Conservation (phyloP, 2,329 filamentous ascomycete species). For the Penicillium sp. region DNA sequence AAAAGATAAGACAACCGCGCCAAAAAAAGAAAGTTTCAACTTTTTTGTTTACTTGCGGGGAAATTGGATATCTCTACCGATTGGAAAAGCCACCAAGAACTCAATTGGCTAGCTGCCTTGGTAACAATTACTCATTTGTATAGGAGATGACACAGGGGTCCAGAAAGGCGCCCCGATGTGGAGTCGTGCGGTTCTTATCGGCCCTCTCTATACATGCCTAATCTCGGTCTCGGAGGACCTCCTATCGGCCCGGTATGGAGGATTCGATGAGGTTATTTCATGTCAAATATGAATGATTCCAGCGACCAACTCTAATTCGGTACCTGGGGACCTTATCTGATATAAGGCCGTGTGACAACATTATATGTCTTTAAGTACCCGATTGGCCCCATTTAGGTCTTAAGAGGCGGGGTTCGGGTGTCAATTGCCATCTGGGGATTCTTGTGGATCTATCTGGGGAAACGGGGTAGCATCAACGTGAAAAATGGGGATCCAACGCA, state of each 20-base stretch:
- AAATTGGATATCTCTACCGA: neutral
- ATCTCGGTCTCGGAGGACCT: neutral
- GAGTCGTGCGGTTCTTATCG: neutral
- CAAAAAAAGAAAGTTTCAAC: neutral
- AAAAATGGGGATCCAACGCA: neutral
- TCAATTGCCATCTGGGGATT: neutral
- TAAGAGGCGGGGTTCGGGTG: neutral
- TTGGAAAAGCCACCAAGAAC: neutral
- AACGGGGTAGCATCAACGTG: neutral
- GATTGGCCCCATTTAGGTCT: neutral
- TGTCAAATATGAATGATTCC: constrained; percentile 6
- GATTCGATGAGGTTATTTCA: neutral
- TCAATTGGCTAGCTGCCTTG: neutral
- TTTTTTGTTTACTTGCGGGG: neutral
- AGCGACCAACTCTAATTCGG: neutral
- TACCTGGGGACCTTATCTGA: neutral
- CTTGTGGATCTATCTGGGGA: neutral
- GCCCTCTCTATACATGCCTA: neutral
- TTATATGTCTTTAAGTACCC: neutral
- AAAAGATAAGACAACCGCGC: neutral
- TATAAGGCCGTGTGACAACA: neutral
- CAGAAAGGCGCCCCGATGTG: neutral
- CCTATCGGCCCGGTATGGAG: neutral
- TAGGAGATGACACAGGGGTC: neutral
- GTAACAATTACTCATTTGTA: neutral